Conservation (phyloP, 257 asterid genomes). For the Gentiana straminea region DNA sequence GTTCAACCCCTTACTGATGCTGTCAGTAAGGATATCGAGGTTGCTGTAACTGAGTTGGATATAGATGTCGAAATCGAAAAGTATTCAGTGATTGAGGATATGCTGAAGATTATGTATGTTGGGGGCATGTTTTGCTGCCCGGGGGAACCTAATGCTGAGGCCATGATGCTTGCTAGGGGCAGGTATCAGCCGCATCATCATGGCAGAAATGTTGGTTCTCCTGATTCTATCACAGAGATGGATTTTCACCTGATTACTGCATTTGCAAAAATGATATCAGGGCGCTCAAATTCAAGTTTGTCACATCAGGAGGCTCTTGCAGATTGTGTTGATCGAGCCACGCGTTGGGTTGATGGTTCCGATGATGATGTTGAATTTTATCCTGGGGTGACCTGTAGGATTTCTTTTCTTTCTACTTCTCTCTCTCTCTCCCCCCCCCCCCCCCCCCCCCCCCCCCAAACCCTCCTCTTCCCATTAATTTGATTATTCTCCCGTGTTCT, state of each 20-base stretch:
- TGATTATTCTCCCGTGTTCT: neutral
- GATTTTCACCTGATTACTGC: slow-evolving; percentile 55
- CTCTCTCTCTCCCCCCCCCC: neutral
- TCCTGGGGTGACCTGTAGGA: slow-evolving; percentile 49
- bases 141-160: slow-evolving; percentile 12
- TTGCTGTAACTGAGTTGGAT: neutral
- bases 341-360: slow-evolving; percentile 50
- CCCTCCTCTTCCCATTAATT: neutral
- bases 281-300: slow-evolving; percentile 41
- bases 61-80: slow-evolving; percentile 7
- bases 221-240: slow-evolving; percentile 38
- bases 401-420: neutral
- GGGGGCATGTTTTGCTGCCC: slow-evolving; percentile 41
- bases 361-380: slow-evolving; percentile 40
- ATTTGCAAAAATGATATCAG: slow-evolving; percentile 44
- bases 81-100: slow-evolving; percentile 31
- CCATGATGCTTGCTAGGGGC: slow-evolving; percentile 46
- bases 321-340: slow-evolving; percentile 58
- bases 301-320: slow-evolving; percentile 54
- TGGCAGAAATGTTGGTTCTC: slow-evolving; percentile 44
- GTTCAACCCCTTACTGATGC: slow-evolving; percentile 48
- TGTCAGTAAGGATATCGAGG: slow-evolving; percentile 40
- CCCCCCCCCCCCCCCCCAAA: neutral
- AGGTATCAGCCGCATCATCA: slow-evolving; percentile 52
- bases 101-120: slow-evolving; percentile 43